Conservation (phyloP, 208 protist genomes). For the Leishmania arabica region DNA sequence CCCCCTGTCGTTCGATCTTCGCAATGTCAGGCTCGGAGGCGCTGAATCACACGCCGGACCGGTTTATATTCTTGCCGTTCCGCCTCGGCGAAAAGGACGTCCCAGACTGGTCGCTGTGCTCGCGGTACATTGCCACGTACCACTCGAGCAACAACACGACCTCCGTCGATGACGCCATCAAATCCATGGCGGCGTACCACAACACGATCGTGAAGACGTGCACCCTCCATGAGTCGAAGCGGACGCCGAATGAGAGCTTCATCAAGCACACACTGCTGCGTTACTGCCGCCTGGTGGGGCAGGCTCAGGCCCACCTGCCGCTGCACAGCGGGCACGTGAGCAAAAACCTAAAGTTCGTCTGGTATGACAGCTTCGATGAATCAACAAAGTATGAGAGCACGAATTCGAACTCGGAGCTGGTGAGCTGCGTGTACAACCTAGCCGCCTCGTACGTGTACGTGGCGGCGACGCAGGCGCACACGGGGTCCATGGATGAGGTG, state of each 20-base stretch:
- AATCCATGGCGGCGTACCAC: constrained; percentile 70
- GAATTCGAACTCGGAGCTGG: constrained; percentile 76
- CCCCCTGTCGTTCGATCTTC: background rate
- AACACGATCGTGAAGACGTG: constrained; percentile 72
- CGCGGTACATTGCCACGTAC: constrained; percentile 63
- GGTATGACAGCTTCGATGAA: constrained; percentile 76
- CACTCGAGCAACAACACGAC: constrained; percentile 71
- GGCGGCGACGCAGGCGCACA: constrained; percentile 45
- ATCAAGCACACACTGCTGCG: constrained; percentile 65
- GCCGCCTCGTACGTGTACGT: constrained; percentile 71
- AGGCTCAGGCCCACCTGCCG: constrained; percentile 80
- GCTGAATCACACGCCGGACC: constrained; percentile 51
- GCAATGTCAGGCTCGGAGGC: constrained; percentile 11
- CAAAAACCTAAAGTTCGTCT: constrained; percentile 61
- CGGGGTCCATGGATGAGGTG: constrained; percentile 48
- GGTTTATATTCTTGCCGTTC: constrained; percentile 73
- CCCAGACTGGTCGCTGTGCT: constrained; percentile 70
- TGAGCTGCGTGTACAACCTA: constrained; percentile 86
- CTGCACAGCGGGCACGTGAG: constrained; percentile 57
- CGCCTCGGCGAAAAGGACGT: constrained; percentile 65
- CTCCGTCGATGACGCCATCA: constrained; percentile 54
- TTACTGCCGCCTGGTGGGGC: constrained; percentile 73
- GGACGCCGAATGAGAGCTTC: constrained; percentile 57
- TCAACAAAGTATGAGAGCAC: constrained; percentile 57
- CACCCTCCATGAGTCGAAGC: constrained; percentile 44